phyloP scores from a whole-genome alignment of 306 rosid genomes.

The Medicago lupulina region DNA sequence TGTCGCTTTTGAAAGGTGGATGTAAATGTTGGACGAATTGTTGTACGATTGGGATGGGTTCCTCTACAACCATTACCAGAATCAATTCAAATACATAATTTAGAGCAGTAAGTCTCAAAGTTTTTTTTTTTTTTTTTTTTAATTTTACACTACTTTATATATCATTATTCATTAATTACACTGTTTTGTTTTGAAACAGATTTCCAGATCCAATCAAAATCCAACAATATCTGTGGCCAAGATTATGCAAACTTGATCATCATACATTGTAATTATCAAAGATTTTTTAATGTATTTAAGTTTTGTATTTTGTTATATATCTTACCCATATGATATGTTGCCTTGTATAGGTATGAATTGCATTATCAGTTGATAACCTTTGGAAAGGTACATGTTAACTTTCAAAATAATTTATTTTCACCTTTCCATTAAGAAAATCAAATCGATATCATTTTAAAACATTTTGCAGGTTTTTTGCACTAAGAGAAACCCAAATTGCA shows the following conservation, averaged over 20 bases:
- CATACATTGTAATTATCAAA: constrained; percentile 51
- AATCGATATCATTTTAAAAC: not conserved
- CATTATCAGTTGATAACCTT: constrained; percentile 84
- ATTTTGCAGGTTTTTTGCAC: constrained; percentile 70
- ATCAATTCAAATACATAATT: constrained; percentile 55
- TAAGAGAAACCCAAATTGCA: constrained; percentile 68
- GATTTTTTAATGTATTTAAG: not conserved
- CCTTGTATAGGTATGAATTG: constrained; percentile 62
- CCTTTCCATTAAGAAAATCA: not conserved
- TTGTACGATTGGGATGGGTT: constrained; percentile 85
- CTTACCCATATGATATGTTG: not conserved
- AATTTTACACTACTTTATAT: not conserved
- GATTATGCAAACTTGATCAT: constrained; percentile 54
- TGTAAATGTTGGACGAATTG: constrained; percentile 83
- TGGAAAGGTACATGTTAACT: constrained; percentile 63
- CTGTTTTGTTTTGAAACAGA: constrained; percentile 45
- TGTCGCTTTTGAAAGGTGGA: constrained; percentile 59
- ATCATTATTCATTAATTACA: not conserved
- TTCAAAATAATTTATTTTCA: not conserved
- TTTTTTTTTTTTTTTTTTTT: not conserved
- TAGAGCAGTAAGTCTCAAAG: constrained; percentile 55
- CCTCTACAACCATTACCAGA: constrained; percentile 78
- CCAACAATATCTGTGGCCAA: constrained; percentile 82
- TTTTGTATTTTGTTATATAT: not conserved
- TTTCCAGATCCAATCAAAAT: constrained; percentile 59